Evolutionary conservation across 2,329 filamentous ascomycete species (phyloP).

Genomic region (Furcasterigmium furcatum): DNA sequence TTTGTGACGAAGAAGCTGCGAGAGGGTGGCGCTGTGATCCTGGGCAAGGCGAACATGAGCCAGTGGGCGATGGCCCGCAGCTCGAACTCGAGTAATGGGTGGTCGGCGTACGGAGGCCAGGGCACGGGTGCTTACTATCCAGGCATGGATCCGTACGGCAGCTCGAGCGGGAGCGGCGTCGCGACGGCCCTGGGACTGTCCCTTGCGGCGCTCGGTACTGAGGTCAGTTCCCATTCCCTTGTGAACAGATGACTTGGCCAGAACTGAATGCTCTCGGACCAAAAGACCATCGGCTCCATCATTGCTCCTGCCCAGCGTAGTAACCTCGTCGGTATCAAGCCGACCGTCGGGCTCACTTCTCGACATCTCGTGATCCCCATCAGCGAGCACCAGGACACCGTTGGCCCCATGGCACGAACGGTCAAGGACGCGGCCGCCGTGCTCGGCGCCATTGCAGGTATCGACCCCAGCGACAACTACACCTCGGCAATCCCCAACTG

Average conservation of each 20-base stretch:
- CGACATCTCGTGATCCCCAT: constrained; percentile 64
- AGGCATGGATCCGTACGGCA: constrained; percentile 11
- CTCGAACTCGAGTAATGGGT: constrained; percentile 66
- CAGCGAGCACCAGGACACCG: constrained; percentile 63
- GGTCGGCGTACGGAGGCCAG: constrained; percentile 62
- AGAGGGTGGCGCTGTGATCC: constrained; percentile 62
- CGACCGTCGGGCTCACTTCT: constrained; percentile 70
- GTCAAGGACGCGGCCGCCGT: constrained; percentile 66
- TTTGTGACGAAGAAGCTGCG: constrained; percentile 59
- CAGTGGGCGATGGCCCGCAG: constrained; percentile 74
- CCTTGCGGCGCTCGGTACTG: too few relatives aligned
- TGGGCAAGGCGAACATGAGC: constrained; percentile 68
- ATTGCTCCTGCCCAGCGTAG: constrained; percentile 71
- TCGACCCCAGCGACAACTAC: constrained; percentile 63
- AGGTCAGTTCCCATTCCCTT: too few relatives aligned
- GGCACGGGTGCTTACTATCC: not conserved
- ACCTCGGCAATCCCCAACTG: too few relatives aligned
- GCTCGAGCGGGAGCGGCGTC: too few relatives aligned
- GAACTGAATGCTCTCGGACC: not conserved
- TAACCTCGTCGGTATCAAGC: constrained; percentile 70
- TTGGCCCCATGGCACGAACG: constrained; percentile 65
- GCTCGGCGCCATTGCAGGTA: constrained; percentile 65
- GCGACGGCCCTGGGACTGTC: too few relatives aligned
- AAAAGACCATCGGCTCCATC: too few relatives aligned
- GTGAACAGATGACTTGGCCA: not conserved